phyloP scores from a whole-genome alignment of 257 asterid genomes.

The Fraxinus quadrangulata region DNA sequence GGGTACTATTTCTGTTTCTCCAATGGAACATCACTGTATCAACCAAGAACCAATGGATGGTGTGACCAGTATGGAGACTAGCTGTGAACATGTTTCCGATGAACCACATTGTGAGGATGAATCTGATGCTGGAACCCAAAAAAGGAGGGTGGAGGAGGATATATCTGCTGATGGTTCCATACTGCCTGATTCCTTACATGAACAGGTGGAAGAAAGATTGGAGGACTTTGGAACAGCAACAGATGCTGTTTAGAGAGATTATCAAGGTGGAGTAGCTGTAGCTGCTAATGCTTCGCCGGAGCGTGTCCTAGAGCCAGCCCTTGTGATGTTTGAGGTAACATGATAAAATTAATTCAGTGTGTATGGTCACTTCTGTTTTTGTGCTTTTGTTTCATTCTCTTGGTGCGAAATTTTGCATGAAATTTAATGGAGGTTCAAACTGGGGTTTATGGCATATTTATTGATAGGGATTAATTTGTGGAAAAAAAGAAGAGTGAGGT shows the following conservation, averaged over 20 bases:
- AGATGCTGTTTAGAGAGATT: conserved; percentile 54
- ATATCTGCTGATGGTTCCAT: conserved; percentile 62
- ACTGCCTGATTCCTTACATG: conserved; percentile 59
- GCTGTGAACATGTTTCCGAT: conserved; percentile 54
- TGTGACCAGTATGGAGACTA: conserved; percentile 77
- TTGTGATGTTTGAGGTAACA: conserved; percentile 95
- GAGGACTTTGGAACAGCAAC: conserved; percentile 56
- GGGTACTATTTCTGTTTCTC: conserved; percentile 48
- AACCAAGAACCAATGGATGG: conserved; percentile 67
- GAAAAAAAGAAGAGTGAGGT: not conserved
- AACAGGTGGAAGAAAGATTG: conserved; percentile 58
- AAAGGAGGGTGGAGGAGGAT: conserved; percentile 76
- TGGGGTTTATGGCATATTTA: not conserved
- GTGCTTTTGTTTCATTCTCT: not conserved
- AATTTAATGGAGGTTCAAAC: not conserved
- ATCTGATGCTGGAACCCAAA: conserved; percentile 78
- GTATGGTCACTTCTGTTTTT: not conserved
- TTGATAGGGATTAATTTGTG: too few species aligned
- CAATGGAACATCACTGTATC: conserved; percentile 62
- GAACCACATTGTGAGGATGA: conserved; percentile 62
- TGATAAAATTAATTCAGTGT: conserved; percentile 18
- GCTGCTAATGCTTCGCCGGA: conserved; percentile 90
- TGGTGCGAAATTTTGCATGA: not conserved
- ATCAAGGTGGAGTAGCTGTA: conserved; percentile 67
- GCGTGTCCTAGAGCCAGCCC: conserved; percentile 90